Conservation (phyloP, 345 rosid species). For the Populus euphratica region DNA sequence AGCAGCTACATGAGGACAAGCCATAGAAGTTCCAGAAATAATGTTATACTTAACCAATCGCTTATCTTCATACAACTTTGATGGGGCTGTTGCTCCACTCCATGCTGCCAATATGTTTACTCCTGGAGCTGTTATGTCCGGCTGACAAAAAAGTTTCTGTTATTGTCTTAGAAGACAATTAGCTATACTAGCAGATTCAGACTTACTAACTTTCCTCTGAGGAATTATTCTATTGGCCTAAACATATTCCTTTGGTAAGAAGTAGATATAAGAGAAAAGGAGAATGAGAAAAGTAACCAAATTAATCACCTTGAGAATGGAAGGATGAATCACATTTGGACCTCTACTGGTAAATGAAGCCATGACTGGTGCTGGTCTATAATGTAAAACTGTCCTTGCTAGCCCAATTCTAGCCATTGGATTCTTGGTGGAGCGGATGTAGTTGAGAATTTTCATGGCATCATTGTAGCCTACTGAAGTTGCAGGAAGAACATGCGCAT, state of each 20-base stretch:
- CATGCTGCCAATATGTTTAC: constrained; percentile 78
- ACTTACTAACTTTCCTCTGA: background rate
- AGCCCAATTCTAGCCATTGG: constrained; percentile 49
- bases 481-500: constrained; percentile 63
- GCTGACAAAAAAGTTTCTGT: constrained; percentile 35
- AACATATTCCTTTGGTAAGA: background rate
- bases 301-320: constrained; percentile 70
- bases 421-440: constrained; percentile 54
- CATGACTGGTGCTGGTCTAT: constrained; percentile 60
- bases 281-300: background rate
- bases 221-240: background rate
- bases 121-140: constrained; percentile 83
- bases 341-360: constrained; percentile 76
- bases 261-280: too few species aligned
- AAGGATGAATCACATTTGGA: constrained; percentile 54
- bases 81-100: constrained; percentile 53
- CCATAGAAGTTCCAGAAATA: too few species aligned
- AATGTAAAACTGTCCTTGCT: constrained; percentile 41
- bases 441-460: constrained; percentile 40
- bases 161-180: background rate
- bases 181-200: background rate
- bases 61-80: constrained; percentile 39
- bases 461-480: constrained; percentile 30
- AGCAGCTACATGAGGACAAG: constrained; percentile 87
- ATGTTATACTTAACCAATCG: constrained; percentile 45